Percentiles rank a stretch among this genome's conserved stretches.
Conservation (phyloP, 768 basidiomycete genomes). For the Amanita pallidorosea region DNA sequence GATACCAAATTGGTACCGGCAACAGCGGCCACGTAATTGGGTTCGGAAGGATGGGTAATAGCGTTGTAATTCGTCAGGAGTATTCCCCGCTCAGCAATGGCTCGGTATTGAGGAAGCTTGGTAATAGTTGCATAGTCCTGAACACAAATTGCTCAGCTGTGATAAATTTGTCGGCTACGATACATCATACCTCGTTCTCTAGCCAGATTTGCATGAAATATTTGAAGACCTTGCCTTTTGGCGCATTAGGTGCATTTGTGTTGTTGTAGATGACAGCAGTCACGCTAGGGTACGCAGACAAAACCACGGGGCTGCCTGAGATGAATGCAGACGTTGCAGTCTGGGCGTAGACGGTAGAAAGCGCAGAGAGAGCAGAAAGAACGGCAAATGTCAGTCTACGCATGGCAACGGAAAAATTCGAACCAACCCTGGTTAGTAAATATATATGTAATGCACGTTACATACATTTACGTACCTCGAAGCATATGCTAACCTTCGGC, state of each 20-base stretch:
- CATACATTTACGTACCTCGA: no score
- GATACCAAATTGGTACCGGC: constrained; percentile 33
- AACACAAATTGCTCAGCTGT: background rate
- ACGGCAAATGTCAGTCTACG: background rate
- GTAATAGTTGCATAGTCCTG: background rate
- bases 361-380: background rate
- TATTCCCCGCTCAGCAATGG: constrained; percentile 40
- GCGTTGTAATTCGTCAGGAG: constrained; percentile 35
- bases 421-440: no score
- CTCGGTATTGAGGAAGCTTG: constrained; percentile 10
- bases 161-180: constrained; percentile 13
- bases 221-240: constrained; percentile 17
- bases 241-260: constrained; percentile 10
- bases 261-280: constrained; percentile 9
- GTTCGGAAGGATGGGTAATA: constrained; percentile 50
- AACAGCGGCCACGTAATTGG: constrained; percentile 41
- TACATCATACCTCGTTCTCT: constrained; percentile 31
- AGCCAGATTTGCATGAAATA: constrained; percentile 37
- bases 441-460: no score
- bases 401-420: constrained; percentile 13
- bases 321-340: background rate
- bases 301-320: background rate
- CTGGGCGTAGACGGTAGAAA: background rate
- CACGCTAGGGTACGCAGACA: background rate
- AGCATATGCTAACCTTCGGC: no score